Base-by-base conservation (phyloP, 768 basidiomycete genomes). In the Myochromella boudieri region DNA sequence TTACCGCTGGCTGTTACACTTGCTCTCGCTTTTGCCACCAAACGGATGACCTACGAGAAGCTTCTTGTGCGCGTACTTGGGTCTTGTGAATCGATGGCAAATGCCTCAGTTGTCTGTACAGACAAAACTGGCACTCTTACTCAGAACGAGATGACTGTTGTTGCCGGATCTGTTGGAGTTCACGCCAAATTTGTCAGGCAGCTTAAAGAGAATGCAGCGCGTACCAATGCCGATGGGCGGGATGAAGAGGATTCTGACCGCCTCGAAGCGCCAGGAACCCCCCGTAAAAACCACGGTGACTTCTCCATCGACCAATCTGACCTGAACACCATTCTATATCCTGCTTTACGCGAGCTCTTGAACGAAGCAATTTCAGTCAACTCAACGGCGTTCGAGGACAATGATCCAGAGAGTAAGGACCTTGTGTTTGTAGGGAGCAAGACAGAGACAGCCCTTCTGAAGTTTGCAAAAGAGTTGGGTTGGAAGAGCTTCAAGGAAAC, bases 71-170 rank as follows among this genome's bases (percentile, higher is more conserved):
- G 95, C 44, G 91, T 97, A 4, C 81, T 99, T 26, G 91, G 91
- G 6, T 94, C 94, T 10, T 98, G 95, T 67, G 97, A 99, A 70
- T 98, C 93, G 0, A 98, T 98, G 95, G 95, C 91, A 17, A 97
- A 97, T 57, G 91, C 95, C 4, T 95, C 89, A 17, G 94, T 97
- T 48, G 81, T 97, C 3, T 94, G 92, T 68, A 95, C 93, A 11
- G 93, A 95, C 75, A 95, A 95, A 71, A 95, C 94, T 1, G 95
- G 95, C 28, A 97, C 95, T 7, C 84, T 99, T 18, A 99, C 97
- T 0, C 87, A 91, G 61, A 98, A 98, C 69, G 71, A 71, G 55
- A 99, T 99, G 97, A 83, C 87, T 8, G 91, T 98, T 53, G 97
- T 99, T 41, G 95, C 95, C 17, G 95, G 95, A 29, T 94, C 93